Base-by-base conservation (phyloP, 176 grass and related monocot species). In the Poa pratensis region DNA sequence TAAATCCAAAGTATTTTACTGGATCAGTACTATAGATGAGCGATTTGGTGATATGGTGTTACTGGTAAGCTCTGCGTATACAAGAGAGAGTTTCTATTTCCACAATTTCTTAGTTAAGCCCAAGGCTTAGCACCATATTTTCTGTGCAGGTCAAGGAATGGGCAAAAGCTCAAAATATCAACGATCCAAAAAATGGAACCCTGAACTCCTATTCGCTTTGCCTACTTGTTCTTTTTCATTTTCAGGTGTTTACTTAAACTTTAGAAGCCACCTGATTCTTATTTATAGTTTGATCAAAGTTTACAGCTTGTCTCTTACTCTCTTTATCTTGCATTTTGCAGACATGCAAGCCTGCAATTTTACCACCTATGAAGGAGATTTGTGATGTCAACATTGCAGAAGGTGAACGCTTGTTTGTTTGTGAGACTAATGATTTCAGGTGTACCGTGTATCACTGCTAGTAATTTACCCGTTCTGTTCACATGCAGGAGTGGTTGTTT, bases 81-180 rank as follows among this genome's bases (percentile, higher is more conserved):
- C 14, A 72, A 30, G 30, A 34, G 24, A 83, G 3, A 50, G 11
- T 83, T 39, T 75, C 77, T 61, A 12, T 20, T 77, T 58, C 15
- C 6, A 27, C 12, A 14, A 17, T 66, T 26, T 67, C 82, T 82
- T 86, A 70, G 54, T 75, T 35, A 43, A 78, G 14, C 16, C 4
- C 54, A 54, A 83, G 19, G 79, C 10, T 91, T 75, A 54, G 17
- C 37, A 73, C 65, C 24, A 83, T 73, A 65, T 35, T 87, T 85
- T 88, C 23, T 17, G 17, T 92, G 62, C 89, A 98, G 96, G 89
- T 90, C 34, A 98, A 98, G 80, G 96, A 95, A 88, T 98, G 96
- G 93, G 96, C 96, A 13, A 98, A 98, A 93, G 87, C 93, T 73
- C 93, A 95, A 86, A 84, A 89, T 45, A 98, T 98, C 18, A 98